phyloP scores from a whole-genome alignment of 2,329 filamentous ascomycete genomes.

The Colletotrichum sp. region DNA sequence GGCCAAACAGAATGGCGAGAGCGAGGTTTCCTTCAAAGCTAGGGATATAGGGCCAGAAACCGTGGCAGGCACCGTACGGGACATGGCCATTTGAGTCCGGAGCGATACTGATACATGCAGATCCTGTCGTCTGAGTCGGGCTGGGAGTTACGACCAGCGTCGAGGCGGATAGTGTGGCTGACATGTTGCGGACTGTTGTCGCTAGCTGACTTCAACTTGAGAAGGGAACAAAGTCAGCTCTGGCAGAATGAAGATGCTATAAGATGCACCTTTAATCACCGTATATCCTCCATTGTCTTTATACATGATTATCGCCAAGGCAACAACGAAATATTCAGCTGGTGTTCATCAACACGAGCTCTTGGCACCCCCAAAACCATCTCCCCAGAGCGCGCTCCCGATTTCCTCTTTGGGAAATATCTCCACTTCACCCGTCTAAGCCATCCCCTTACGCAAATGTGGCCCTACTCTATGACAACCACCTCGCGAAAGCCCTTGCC shows the following conservation, averaged over 20 bases:
- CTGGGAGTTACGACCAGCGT: neutral
- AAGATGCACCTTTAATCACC: fast-evolving
- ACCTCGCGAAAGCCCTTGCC: neutral
- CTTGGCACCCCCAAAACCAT: neutral
- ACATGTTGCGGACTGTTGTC: neutral
- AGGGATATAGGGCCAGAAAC: neutral
- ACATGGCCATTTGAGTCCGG: neutral
- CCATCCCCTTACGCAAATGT: neutral
- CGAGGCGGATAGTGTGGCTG: neutral
- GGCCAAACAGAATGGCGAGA: neutral
- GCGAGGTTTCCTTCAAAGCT: neutral
- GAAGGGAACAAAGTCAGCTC: neutral
- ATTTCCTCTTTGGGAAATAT: neutral
- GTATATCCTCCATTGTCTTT: neutral
- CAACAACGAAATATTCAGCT: neutral
- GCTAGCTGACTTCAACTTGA: neutral
- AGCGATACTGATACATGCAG: neutral
- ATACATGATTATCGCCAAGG: neutral
- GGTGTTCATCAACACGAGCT: neutral
- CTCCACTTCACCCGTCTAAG: neutral
- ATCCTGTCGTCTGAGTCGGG: neutral
- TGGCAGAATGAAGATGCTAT: neutral
- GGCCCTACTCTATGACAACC: neutral
- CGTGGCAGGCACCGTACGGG: neutral
- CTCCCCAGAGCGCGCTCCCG: neutral